Conservation (phyloP, 2,329 filamentous ascomycete genomes). For the Aulographum hederae region DNA sequence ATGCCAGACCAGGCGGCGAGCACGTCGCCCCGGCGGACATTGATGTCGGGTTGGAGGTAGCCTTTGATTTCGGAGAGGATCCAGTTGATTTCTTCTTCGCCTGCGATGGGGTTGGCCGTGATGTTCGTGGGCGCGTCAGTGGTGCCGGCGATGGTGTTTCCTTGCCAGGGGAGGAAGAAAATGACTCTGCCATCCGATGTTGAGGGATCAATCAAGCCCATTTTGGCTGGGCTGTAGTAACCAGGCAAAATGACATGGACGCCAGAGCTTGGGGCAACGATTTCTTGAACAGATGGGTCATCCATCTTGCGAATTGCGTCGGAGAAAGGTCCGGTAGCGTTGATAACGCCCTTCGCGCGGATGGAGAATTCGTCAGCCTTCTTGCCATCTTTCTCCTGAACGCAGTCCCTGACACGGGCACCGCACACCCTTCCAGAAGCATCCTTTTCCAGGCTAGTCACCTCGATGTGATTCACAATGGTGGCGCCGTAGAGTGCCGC, state of each 20-base stretch:
- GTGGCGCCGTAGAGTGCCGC: constrained; percentile 74
- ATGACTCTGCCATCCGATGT: constrained; percentile 81
- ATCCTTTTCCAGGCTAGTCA: constrained; percentile 60
- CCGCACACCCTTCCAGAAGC: constrained; percentile 54
- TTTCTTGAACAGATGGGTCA: constrained; percentile 50
- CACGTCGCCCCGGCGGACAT: constrained; percentile 70
- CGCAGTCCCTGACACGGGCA: constrained; percentile 52
- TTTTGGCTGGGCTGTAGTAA: constrained; percentile 69
- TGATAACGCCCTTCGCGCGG: constrained; percentile 65
- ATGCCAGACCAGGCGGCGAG: constrained; percentile 82
- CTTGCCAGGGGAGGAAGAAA: constrained; percentile 88
- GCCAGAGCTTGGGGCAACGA: constrained; percentile 70
- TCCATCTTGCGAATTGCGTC: constrained; percentile 78
- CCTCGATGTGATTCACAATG: constrained; percentile 68
- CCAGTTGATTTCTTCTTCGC: constrained; percentile 75
- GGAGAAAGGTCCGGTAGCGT: constrained; percentile 76
- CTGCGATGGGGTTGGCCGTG: constrained; percentile 53
- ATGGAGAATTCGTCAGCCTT: constrained; percentile 47
- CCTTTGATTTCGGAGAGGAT: constrained; percentile 69
- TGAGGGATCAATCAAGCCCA: constrained; percentile 73
- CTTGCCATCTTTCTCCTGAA: constrained; percentile 47
- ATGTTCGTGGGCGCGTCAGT: constrained; percentile 65
- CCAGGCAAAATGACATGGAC: constrained; percentile 76
- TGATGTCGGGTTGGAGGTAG: constrained; percentile 71
- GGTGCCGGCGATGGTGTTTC: constrained; percentile 79